phyloP scores from a whole-genome alignment of 2,329 filamentous ascomycete species.

The Cadophora malorum region DNA sequence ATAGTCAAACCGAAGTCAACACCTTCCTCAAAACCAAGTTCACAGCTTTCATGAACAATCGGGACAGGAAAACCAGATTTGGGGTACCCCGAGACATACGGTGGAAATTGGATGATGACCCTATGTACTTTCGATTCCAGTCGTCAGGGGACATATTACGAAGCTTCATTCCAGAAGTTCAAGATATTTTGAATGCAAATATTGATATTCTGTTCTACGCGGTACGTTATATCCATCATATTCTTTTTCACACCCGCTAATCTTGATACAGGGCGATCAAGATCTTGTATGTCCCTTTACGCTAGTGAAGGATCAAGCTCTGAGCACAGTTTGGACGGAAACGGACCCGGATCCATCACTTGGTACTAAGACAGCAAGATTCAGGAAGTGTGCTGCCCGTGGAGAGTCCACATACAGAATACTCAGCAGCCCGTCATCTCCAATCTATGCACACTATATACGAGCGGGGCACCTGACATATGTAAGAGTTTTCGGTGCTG shows the following conservation, averaged over 20 bases:
- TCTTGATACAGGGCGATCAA: conserved; percentile 33
- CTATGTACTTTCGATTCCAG: neutral
- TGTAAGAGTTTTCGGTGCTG: conserved; percentile 34
- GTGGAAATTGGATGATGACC: neutral
- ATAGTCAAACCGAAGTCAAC: neutral
- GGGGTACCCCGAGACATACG: neutral
- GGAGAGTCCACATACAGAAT: conserved; percentile 30
- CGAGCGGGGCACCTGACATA: conserved; percentile 34
- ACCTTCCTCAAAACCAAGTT: neutral
- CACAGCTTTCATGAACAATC: neutral
- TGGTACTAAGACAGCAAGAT: conserved; percentile 38
- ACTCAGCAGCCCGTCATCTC: conserved; percentile 16
- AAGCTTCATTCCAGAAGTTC: conserved; percentile 2
- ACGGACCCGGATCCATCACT: neutral
- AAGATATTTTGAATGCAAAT: conserved; percentile 23
- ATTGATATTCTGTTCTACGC: conserved; percentile 34
- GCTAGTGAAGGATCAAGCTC: neutral
- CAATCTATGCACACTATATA: conserved; percentile 33
- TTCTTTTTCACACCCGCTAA: conserved; percentile 14
- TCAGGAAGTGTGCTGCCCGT: conserved; percentile 32
- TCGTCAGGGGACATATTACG: neutral
- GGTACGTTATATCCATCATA: conserved; percentile 21
- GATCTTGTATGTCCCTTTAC: conserved; percentile 28
- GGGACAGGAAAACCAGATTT: neutral
- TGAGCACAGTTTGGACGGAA: conserved; percentile 26